Evolutionary conservation across 2,329 filamentous ascomycete species (phyloP).

Genomic region (Aspergillus hiratsukae): DNA sequence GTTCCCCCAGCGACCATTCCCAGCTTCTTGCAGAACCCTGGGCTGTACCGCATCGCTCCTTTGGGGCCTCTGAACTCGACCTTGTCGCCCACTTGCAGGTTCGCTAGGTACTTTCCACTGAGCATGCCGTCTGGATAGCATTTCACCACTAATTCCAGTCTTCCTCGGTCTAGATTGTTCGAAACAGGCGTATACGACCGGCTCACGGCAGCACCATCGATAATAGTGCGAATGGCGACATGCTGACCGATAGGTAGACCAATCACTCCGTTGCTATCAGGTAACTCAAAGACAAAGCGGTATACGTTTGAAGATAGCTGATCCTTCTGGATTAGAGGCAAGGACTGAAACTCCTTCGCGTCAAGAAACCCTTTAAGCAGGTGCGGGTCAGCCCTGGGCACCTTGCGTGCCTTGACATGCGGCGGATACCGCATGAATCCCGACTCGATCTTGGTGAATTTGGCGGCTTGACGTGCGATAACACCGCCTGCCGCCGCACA

Average conservation of each 20-base stretch:
- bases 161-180: constrained; percentile 28
- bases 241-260: constrained; percentile 56
- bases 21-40: constrained; percentile 26
- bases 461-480: constrained; percentile 8
- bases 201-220: constrained; percentile 45
- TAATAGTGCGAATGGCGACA: constrained; percentile 47
- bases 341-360: constrained; percentile 43
- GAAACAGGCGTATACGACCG: constrained; percentile 52
- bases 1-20: constrained; percentile 39
- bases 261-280: constrained; percentile 41
- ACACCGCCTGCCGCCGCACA: constrained; percentile 7
- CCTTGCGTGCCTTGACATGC: constrained; percentile 36
- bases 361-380: constrained; percentile 46
- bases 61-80: constrained; percentile 34
- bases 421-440: constrained; percentile 25
- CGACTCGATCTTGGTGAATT: constrained; percentile 20
- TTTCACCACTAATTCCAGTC: constrained; percentile 34
- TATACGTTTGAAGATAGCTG: constrained; percentile 29
- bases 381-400: constrained; percentile 38
- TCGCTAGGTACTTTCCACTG: constrained; percentile 26
- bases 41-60: constrained; percentile 29
- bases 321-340: constrained; percentile 38
- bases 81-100: constrained; percentile 27
- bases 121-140: constrained; percentile 31
- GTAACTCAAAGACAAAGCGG: constrained; percentile 47